A percentile compares a stretch with the other conserved stretches of the same genome.
Evolutionary conservation across 257 asterid genomes (phyloP).

Genomic region (Solanum sitiens): DNA sequence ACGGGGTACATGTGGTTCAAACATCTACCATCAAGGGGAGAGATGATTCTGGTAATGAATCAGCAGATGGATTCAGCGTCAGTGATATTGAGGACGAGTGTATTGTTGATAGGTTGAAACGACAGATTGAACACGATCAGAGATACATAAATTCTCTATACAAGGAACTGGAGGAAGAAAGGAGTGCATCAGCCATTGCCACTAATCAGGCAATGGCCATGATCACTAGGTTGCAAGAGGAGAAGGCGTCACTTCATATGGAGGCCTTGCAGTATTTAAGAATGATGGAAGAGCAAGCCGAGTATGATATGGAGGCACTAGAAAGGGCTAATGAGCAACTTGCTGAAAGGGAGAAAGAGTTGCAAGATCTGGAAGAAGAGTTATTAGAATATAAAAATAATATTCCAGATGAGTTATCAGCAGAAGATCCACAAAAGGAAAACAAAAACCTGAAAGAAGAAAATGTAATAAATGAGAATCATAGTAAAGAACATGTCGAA

Average conservation of each 20-base stretch:
- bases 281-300: constrained; percentile 98
- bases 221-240: constrained; percentile 93
- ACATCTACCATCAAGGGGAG: constrained; percentile 18
- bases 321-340: constrained; percentile 70
- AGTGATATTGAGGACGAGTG: constrained; percentile 52
- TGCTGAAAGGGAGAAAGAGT: constrained; percentile 73
- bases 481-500: not conserved
- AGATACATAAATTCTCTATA: constrained; percentile 37
- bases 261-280: constrained; percentile 83
- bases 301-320: constrained; percentile 78
- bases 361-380: constrained; percentile 76
- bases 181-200: constrained; percentile 74
- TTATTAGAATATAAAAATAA: constrained; percentile 39
- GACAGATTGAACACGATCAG: constrained; percentile 45
- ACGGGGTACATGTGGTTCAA: constrained; percentile 12
- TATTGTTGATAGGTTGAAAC: constrained; percentile 32
- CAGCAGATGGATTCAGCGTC: constrained; percentile 22
- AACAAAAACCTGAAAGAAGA: constrained; percentile 1
- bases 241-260: constrained; percentile 89
- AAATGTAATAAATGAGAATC: not conserved
- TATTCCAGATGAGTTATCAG: constrained; percentile 17
- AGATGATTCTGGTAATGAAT: constrained; percentile 21
- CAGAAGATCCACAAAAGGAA: constrained; percentile 9
- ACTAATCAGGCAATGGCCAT: constrained; percentile 87
- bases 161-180: constrained; percentile 83